Base-by-base conservation (phyloP, 139 green algal species). In the Coelastrella sp. region DNA sequence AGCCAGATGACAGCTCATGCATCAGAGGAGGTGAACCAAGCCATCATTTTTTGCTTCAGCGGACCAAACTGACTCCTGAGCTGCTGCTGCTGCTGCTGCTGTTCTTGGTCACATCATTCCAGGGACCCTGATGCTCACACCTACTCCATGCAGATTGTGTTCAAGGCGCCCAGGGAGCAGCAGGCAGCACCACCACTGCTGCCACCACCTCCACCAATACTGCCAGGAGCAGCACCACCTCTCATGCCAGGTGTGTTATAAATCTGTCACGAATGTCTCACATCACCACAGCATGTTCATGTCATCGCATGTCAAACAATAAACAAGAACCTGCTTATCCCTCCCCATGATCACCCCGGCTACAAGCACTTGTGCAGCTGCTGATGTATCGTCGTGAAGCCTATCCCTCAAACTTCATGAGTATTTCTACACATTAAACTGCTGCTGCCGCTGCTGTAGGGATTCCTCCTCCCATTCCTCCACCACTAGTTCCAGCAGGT, bases 121-220 rank as follows among this genome's bases (percentile, higher is more conserved):
- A 96, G 96, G 97, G 97, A 98, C 86, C 93, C 94, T 9, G 96
- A 98, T 91, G 95, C 91, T 89, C 97, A 97, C 89, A 93, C 97
- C 20, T 99, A 97, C 95, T 97, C 95, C 6, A 89, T 99, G 75
- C 96, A 98, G 90, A 92, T 98, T 68, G 93, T 96, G 27, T 99
- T 98, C 94, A 95, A 95, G 91, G 58, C 63, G n/a, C 78, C 80
- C 56, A 25, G 78, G 78, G 74, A 86, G 87, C 76, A 86, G 78
- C 63, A 76, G 57, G 35, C 22, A 58, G 57, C 20, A 24, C 35
- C n/a, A 17, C 63, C 49, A 79, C 78, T 81, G 78, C 78, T 82
- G 87, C 87, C 87, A 58, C 87, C 87, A 14, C 87, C 87, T 8
- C 87, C 87, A 82, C 76, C 63, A 8, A 22, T 87, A n/a, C 11